Conservation (phyloP, 768 basidiomycete species). For the Xerocomellus amylosporus region DNA sequence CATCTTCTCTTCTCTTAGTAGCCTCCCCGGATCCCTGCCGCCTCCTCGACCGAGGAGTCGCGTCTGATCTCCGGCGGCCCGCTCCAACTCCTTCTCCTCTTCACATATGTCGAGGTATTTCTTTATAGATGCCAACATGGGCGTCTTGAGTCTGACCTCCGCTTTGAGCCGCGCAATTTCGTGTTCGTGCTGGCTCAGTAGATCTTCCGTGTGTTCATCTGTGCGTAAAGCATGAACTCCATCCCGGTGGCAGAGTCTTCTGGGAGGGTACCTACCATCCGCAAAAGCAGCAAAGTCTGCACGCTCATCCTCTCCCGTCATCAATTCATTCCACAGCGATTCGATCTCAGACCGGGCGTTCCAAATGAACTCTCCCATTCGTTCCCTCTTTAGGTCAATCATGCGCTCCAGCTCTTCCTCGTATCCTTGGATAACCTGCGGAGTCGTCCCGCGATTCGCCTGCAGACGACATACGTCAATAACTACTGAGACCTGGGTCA, state of each 20-base stretch:
- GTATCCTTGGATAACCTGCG: conserved; percentile 75
- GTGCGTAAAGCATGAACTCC: neutral
- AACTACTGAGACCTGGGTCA: neutral
- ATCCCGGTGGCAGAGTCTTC: neutral
- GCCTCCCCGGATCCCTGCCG: conserved; percentile 74
- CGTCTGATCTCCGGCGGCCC: conserved; percentile 75
- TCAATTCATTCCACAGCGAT: conserved; percentile 80
- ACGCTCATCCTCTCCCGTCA: conserved; percentile 80
- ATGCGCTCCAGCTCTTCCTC: conserved; percentile 89
- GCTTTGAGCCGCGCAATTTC: conserved; percentile 80
- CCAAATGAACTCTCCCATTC: conserved; percentile 80
- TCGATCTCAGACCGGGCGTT: conserved; percentile 81
- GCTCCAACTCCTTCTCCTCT: conserved; percentile 85
- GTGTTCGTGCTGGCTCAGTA: conserved; percentile 79
- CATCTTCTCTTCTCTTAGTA: conserved; percentile 96
- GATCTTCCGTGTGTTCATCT: conserved; percentile 90
- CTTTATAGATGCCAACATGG: conserved; percentile 69
- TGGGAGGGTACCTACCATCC: conserved; percentile 56
- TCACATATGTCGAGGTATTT: conserved; percentile 91
- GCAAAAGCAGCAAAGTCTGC: conserved; percentile 77
- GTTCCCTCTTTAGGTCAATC: conserved; percentile 82
- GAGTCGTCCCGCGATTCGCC: conserved; percentile 73
- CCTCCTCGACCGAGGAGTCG: conserved; percentile 76
- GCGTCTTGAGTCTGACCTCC: conserved; percentile 75
- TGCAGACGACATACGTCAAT: conserved; percentile 10